Conservation (phyloP, 2,329 filamentous ascomycete species). For the Torrubiella hemipterigena region DNA sequence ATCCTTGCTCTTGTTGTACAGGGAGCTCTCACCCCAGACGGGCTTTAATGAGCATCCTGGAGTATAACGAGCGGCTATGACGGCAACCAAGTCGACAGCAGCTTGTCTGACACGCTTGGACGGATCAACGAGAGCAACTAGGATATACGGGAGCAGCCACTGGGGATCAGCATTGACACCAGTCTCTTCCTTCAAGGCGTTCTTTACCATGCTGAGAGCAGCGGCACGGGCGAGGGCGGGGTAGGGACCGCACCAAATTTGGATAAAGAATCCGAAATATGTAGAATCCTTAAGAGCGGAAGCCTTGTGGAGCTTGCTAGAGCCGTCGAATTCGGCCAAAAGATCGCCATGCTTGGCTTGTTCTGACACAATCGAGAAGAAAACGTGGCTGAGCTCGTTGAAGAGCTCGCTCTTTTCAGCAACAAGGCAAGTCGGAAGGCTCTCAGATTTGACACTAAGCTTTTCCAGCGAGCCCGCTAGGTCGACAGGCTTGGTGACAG, state of each 20-base stretch:
- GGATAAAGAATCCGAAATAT: conserved; percentile 64
- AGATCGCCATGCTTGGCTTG: conserved; percentile 23
- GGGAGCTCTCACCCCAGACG: conserved; percentile 46
- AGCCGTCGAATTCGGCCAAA: conserved; percentile 39
- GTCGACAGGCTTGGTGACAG: conserved; percentile 20
- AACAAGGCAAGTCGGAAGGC: conserved; percentile 39
- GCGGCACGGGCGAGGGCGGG: conserved; percentile 56
- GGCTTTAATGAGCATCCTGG: conserved; percentile 23
- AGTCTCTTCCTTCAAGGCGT: conserved; percentile 38
- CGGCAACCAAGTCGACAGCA: conserved; percentile 54
- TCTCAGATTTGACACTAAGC: conserved; percentile 21
- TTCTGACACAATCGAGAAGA: conserved; percentile 40
- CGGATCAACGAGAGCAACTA: conserved; percentile 63
- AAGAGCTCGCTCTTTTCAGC: conserved; percentile 40
- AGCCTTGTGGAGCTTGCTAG: conserved; percentile 40
- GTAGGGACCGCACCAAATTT: conserved; percentile 61
- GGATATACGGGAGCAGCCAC: conserved; percentile 67
- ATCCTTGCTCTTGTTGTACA: conserved; percentile 50
- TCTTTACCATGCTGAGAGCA: conserved; percentile 55
- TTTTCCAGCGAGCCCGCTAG: conserved; percentile 26
- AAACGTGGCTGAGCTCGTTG: conserved; percentile 44
- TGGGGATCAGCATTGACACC: conserved; percentile 55
- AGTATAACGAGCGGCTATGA: conserved; percentile 39
- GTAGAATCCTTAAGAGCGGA: conserved; percentile 48
- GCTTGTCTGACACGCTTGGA: conserved; percentile 66